Percentiles rank a stretch among this genome's conserved stretches.
phyloP scores from a whole-genome alignment of 1,284 basidiomycete species.

The Moesziomyces globuligerus region DNA sequence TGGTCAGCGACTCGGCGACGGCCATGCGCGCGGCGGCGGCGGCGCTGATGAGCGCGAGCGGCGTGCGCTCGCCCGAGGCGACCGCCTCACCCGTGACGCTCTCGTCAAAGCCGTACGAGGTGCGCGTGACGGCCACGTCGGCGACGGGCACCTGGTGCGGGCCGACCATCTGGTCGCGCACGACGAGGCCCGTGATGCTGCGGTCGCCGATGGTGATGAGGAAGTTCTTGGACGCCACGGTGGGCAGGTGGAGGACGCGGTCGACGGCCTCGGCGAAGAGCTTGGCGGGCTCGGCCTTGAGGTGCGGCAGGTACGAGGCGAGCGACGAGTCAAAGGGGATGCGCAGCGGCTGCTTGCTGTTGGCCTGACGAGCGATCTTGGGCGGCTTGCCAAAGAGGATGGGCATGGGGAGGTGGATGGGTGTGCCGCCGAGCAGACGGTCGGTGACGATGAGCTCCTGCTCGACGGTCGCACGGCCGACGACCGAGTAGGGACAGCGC shows the following conservation, averaged over 20 bases:
- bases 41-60: slow-evolving; percentile 84
- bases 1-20: slow-evolving; percentile 91
- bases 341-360: slow-evolving; percentile 72
- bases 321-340: slow-evolving; percentile 79
- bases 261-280: slow-evolving; percentile 73
- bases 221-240: slow-evolving; percentile 95
- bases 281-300: slow-evolving; percentile 69
- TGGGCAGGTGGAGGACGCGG: slow-evolving; percentile 87
- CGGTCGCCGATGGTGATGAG: slow-evolving; percentile 98
- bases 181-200: slow-evolving; percentile 90
- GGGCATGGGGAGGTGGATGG: slow-evolving; percentile 91
- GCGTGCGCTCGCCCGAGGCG: slow-evolving; percentile 96
- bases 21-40: slow-evolving; percentile 95
- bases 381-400: slow-evolving; percentile 97
- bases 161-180: slow-evolving; percentile 98
- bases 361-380: slow-evolving; percentile 83
- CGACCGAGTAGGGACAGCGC: slow-evolving; percentile 90
- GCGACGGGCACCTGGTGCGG: slow-evolving; percentile 98
- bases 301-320: slow-evolving; percentile 73
- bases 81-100: slow-evolving; percentile 86
- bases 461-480: slow-evolving; percentile 84
- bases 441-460: slow-evolving; percentile 86
- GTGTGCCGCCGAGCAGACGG: slow-evolving; percentile 79
- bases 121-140: slow-evolving; percentile 93
- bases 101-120: slow-evolving; percentile 88